Percentiles rank a stretch among this genome's conserved stretches.
Evolutionary conservation across 345 rosid species (phyloP).

Genomic region (Brassica juncea): DNA sequence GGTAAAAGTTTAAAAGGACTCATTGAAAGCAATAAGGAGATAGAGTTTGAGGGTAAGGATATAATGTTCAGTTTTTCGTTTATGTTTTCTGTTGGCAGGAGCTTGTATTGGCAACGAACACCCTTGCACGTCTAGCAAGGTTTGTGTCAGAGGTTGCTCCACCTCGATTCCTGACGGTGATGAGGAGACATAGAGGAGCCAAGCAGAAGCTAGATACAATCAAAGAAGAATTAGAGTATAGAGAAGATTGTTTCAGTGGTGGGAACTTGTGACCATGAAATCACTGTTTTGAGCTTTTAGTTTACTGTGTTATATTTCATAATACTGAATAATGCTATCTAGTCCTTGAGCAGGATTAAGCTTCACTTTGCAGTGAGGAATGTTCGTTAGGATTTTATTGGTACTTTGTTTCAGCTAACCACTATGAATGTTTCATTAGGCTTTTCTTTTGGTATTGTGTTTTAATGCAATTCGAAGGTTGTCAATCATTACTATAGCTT

Average conservation of each 20-base stretch:
- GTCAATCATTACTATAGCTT: background rate
- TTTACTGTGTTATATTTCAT: background rate
- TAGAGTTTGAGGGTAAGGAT: slow-evolving; percentile 78
- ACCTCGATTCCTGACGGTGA: no score
- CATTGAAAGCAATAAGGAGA: slow-evolving; percentile 65
- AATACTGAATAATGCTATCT: background rate
- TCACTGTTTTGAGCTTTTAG: background rate
- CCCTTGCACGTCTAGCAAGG: background rate
- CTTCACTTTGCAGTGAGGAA: background rate
- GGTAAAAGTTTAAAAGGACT: slow-evolving; percentile 51
- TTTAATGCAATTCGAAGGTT: background rate
- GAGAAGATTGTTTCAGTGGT: background rate
- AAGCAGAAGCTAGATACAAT: background rate
- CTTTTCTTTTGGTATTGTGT: background rate
- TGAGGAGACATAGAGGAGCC: no score
- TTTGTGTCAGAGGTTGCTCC: background rate
- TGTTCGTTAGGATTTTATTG: background rate
- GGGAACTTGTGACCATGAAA: background rate
- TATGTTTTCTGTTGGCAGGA: no score
- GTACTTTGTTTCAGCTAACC: background rate
- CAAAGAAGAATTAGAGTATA: background rate
- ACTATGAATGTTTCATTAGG: background rate
- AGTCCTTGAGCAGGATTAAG: background rate
- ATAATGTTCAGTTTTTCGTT: no score
- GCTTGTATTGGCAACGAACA: background rate